A percentile compares a stretch with the other conserved stretches of the same genome.
phyloP scores from a whole-genome alignment of 2,329 filamentous ascomycete species.

The Penicillium sp. region DNA sequence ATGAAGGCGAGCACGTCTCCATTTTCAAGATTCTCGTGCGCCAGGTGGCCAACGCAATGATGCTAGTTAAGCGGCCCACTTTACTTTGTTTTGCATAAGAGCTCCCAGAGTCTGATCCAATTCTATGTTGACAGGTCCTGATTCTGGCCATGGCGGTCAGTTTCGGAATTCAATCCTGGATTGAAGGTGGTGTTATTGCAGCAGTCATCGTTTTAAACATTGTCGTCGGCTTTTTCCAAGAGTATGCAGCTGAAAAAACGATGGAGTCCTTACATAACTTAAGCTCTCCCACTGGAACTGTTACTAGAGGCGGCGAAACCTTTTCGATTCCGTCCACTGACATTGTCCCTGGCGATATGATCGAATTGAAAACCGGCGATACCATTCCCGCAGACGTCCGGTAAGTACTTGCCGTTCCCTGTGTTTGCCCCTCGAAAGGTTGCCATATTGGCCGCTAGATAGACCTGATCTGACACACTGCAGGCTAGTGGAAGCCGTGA shows the following conservation, averaged over 20 bases:
- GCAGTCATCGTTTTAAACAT: slow-evolving; percentile 65
- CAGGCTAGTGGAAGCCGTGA: too few relatives aligned
- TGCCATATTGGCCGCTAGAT: too few relatives aligned
- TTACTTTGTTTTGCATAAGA: background rate
- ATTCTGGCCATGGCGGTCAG: slow-evolving; percentile 74
- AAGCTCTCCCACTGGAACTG: slow-evolving; percentile 48
- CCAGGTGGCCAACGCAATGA: slow-evolving; percentile 65
- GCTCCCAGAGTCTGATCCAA: slow-evolving; percentile 15
- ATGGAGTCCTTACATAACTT: slow-evolving; percentile 64
- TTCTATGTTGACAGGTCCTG: slow-evolving; percentile 61
- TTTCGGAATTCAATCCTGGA: slow-evolving; percentile 61
- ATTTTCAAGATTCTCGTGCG: slow-evolving; percentile 64
- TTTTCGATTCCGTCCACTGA: too few relatives aligned
- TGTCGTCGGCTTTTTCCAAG: slow-evolving; percentile 64
- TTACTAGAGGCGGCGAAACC: too few relatives aligned
- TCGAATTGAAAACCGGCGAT: too few relatives aligned
- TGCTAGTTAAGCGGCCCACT: slow-evolving; percentile 55
- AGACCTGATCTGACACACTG: too few relatives aligned
- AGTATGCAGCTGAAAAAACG: slow-evolving; percentile 66
- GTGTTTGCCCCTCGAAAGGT: too few relatives aligned
- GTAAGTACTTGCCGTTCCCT: too few relatives aligned
- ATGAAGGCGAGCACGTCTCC: slow-evolving; percentile 67
- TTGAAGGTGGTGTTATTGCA: slow-evolving; percentile 64
- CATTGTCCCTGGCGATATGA: too few relatives aligned
- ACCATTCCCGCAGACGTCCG: too few relatives aligned